Evolutionary conservation across 148 eudicot genomes (phyloP), one percentile per base, ranked within the genome.

Genomic region (Rhododendron ferrugineum): DNA sequence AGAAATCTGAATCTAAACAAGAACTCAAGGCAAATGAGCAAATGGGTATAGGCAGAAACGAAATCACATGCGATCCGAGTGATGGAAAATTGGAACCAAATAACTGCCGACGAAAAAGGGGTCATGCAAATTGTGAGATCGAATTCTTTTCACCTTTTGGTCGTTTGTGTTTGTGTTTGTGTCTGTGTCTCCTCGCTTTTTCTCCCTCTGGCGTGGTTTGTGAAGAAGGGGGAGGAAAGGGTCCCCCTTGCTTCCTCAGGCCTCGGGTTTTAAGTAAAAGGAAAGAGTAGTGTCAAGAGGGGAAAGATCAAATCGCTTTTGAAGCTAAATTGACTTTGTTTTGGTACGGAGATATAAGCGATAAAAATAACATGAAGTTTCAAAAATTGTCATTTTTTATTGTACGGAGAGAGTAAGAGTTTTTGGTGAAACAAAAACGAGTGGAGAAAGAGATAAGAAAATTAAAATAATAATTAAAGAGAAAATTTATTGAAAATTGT

Each of bases 111-210:
- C 36, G 11, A 74, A 28, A 32, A 66, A 26, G 58, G 11, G 64
- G 14, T n/a, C 32, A 37, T 6, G 66, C 50, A 47, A 73, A 13
- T 72, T 36, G 28, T 15, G 36, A 62, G 79, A 47, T 77, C 49
- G 77, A 85, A 49, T 79, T 49, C 42, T 76, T 30, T 30, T 28
- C 13, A 32, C 85, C 34, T 73, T 54, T 40, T 73, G 1, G 4
- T 10, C 28, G 73, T 82, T 82, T 60, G 85, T 47, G 85, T 47
- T 82, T n/a, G 82, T 86, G 73, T 82, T 82, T 60, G 85, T 47
- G 85, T 47, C 77, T n/a, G 82, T 86, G 85, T 60, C 88, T 82
- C 87, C 88, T 82, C 36, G 75, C 82, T 86, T 32, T 75, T 47
- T 82, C 87, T 73, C 78, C 70, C 60, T 46, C 77, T 84, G 10